Evolutionary conservation across 805 yeast genomes (phyloP).

Genomic region (Teunomyces pallodes): DNA sequence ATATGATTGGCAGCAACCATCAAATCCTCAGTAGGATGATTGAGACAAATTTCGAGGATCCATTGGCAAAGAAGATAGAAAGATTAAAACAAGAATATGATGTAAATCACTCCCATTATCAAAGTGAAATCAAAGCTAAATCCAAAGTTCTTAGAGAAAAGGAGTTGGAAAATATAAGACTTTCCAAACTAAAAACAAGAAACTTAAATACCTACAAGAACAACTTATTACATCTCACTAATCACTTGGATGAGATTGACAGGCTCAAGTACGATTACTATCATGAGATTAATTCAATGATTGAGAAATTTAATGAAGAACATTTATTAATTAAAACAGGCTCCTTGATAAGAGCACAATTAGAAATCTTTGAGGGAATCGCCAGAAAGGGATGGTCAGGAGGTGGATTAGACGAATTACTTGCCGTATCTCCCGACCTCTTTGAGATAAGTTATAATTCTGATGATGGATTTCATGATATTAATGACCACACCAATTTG

Average conservation of each 20-base stretch:
- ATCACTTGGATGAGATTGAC: slow-evolving; percentile 78
- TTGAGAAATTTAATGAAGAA: slow-evolving; percentile 56
- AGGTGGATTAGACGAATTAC: slow-evolving; percentile 74
- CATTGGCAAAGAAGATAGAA: slow-evolving; percentile 45
- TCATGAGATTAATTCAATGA: slow-evolving; percentile 57
- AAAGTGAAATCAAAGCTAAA: slow-evolving; percentile 49
- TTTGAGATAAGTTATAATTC: slow-evolving; percentile 18
- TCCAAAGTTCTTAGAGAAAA: slow-evolving; percentile 53
- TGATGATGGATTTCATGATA: slow-evolving; percentile 1
- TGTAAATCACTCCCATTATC: slow-evolving; percentile 53
- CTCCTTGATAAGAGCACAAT: slow-evolving; percentile 70
- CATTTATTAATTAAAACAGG: slow-evolving; percentile 56
- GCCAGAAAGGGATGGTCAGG: slow-evolving; percentile 87
- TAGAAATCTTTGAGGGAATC: slow-evolving; percentile 75
- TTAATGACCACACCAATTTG: too few relatives aligned
- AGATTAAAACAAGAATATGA: slow-evolving; percentile 44
- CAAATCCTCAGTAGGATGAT: slow-evolving; percentile 63
- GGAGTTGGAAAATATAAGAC: slow-evolving; percentile 58
- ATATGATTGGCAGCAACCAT: slow-evolving; percentile 73
- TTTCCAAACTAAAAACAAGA: slow-evolving; percentile 59
- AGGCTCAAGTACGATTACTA: slow-evolving; percentile 72
- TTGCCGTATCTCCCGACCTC: slow-evolving; percentile 60
- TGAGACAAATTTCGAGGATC: slow-evolving; percentile 52
- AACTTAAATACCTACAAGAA: slow-evolving; percentile 66
- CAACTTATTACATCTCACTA: slow-evolving; percentile 64